phyloP scores from a whole-genome alignment of 1,284 basidiomycete species.

The Cutaneotrichosporon sp. region DNA sequence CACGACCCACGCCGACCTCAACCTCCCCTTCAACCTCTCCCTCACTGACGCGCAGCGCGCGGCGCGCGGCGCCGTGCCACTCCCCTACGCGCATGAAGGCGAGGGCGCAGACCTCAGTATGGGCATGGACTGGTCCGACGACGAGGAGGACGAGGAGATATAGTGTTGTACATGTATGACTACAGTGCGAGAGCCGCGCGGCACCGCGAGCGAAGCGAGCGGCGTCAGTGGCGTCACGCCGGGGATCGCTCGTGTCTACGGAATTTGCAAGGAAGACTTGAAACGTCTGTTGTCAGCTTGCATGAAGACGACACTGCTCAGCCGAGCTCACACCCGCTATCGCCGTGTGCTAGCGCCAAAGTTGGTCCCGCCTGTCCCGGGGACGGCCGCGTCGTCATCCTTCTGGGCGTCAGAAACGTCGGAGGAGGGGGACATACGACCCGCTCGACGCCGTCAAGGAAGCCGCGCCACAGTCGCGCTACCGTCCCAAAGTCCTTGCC shows the following conservation, averaged over 20 bases:
- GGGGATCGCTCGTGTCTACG: too few species aligned
- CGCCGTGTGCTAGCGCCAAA: conserved; percentile 26
- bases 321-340: background rate
- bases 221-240: too few species aligned
- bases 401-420: background rate
- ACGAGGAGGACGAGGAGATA: conserved; percentile 40
- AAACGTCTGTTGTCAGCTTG: too few species aligned
- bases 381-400: conserved; percentile 32
- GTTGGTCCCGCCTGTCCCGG: conserved; percentile 41
- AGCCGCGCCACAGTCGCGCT: conserved; percentile 69
- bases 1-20: conserved; percentile 56
- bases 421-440: too few species aligned
- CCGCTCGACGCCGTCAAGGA: conserved; percentile 31
- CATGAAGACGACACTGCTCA: too few species aligned
- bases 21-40: conserved; percentile 68
- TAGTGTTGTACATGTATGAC: conserved; percentile 9
- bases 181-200: background rate
- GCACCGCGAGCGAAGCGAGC: too few species aligned
- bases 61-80: conserved; percentile 68
- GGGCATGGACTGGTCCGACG: conserved; percentile 33
- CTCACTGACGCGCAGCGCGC: conserved; percentile 78
- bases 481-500: conserved; percentile 90
- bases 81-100: conserved; percentile 83
- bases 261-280: too few species aligned
- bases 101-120: conserved; percentile 31